Base-by-base conservation (phyloP, 1,284 basidiomycete genomes). In the Rhodotorula sp. region DNA sequence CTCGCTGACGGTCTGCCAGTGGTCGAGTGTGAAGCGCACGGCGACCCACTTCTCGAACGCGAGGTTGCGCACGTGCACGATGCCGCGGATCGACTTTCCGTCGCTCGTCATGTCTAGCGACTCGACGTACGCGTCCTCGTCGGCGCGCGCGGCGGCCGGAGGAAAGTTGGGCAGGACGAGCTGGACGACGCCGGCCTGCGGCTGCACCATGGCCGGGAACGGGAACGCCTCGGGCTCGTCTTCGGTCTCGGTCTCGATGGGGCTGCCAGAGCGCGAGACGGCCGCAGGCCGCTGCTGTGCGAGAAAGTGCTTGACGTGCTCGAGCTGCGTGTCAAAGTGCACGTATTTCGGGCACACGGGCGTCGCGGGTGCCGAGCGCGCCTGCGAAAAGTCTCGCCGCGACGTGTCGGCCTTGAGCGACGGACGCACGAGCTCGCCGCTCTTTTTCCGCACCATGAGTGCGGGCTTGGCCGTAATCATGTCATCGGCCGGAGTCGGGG, bases 1-100 rank as follows among this genome's bases (percentile, higher is more conserved):
- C 82, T 98, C 95, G 80, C 90, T 93, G 69, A 92, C 95, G 50
- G 95, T 98, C 82, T 93, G 91, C 95, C 96, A 98, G 78, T 86
- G 86, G 81, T 98, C 95, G 77, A 95, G 87, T 3, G 95, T 97
- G 82, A 97, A 98, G 53, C 95, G 88, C 34, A 93, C 88, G 14
- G 89, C 90, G 68, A 97, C 86, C 85, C 88, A 89, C 83, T 97
- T 97, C 78, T 91, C 86, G 82, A 89, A 97, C 5, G 92, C 88
- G 59, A 97, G 80, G 81, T 97, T 97, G 77, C 88, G 87, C 71
- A 96, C 91, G 61, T 89, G 87, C 49, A 94, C 87, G 52, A 85
- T 85, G 27, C 95, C 96, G 45, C 86, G 83, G 76, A 84, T 84
- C 63, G 90, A 85, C 61, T 83, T 82, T 49, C 85, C 83, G 74